Conservation (phyloP, 192 early-diverging fungal species). For the Coemansia sp. region DNA sequence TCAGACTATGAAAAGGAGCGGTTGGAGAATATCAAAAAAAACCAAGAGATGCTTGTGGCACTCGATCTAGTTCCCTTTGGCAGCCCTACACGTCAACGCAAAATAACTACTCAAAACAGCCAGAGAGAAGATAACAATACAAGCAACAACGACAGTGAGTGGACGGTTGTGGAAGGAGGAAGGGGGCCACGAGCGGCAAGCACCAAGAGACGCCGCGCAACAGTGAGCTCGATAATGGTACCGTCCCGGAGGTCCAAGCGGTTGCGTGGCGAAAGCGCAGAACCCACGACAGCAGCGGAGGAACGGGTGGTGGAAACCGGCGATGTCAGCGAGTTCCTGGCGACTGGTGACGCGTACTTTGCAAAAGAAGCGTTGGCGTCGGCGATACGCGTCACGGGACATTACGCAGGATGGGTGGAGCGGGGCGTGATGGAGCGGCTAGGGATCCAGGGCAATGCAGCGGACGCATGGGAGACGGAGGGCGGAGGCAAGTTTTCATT, state of each 20-base stretch:
- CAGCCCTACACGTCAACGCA: constrained; percentile 7
- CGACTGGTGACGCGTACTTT: constrained; percentile 63
- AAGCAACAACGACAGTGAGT: constrained; percentile 12
- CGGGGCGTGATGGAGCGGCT: constrained; percentile 59
- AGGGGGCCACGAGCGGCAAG: neutral
- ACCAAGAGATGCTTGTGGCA: constrained; percentile 59
- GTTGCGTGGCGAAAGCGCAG: constrained; percentile 45
- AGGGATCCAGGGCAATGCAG: constrained; percentile 58
- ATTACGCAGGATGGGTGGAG: constrained; percentile 69
- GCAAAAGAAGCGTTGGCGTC: constrained; percentile 39
- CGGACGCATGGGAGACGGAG: constrained; percentile 72
- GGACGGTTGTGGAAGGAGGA: constrained; percentile 2
- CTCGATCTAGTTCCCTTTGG: constrained; percentile 36
- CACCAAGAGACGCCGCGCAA: constrained; percentile 6
- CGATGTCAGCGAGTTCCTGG: constrained; percentile 27
- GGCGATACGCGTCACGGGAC: constrained; percentile 62
- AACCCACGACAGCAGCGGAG: constrained; percentile 25
- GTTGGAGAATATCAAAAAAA: constrained; percentile 62
- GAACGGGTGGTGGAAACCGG: constrained; percentile 40
- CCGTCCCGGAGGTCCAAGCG: constrained; percentile 43
- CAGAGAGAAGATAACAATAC: neutral
- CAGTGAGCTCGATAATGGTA: neutral
- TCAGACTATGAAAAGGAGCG: constrained; percentile 58
- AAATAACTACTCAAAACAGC: constrained; percentile 5
- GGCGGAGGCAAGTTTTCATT: constrained; percentile 74